Percentiles rank a stretch among this genome's conserved stretches.
These are phyloP conservation scores for Fusarium robinianum DNA, from an alignment of 2,329 filamentous ascomycete genomes.

Conservation along the genomic window DNA sequence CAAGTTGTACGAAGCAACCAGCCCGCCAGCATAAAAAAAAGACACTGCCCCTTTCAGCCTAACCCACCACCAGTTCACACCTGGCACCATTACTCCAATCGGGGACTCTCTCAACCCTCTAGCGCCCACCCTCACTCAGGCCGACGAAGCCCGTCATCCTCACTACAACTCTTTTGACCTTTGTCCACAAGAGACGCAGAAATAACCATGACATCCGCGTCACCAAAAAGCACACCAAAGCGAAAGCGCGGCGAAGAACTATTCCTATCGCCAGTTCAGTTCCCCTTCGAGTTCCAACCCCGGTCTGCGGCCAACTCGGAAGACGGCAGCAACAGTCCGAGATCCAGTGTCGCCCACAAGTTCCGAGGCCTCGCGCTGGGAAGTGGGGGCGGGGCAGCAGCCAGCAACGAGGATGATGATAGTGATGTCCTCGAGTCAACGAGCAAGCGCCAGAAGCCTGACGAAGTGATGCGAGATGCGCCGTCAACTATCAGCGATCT, in stretches of 20 bases:
- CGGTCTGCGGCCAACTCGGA: conserved; percentile 40
- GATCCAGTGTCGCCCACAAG: conserved; percentile 55
- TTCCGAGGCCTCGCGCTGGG: conserved; percentile 56
- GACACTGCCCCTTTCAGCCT: no score
- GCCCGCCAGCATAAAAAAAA: no score
- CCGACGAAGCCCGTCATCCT: conserved; percentile 8
- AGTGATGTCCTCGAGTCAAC: conserved; percentile 38
- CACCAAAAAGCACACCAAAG: conserved; percentile 47
- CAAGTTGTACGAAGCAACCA: no score
- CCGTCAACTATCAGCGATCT: conserved; percentile 11
- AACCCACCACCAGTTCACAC: no score
- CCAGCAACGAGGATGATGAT: conserved; percentile 36
- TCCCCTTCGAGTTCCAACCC: conserved; percentile 56
- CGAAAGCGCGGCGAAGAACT: conserved; percentile 50
- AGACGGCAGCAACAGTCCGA: conserved; percentile 58
- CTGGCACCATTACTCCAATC: no score
- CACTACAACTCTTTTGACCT: conserved; percentile 1
- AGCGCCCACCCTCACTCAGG: not conserved
- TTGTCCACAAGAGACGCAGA: conserved; percentile 13
- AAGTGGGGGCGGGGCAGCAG: conserved; percentile 51
- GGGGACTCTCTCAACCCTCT: not conserved
- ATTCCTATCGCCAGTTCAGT: conserved; percentile 44
- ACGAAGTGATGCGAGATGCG: conserved; percentile 40
- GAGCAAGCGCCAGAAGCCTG: conserved; percentile 47
- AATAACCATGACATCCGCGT: conserved; percentile 32